Base-by-base conservation (phyloP, 257 asterid genomes). In the Fraxinus excelsior region DNA sequence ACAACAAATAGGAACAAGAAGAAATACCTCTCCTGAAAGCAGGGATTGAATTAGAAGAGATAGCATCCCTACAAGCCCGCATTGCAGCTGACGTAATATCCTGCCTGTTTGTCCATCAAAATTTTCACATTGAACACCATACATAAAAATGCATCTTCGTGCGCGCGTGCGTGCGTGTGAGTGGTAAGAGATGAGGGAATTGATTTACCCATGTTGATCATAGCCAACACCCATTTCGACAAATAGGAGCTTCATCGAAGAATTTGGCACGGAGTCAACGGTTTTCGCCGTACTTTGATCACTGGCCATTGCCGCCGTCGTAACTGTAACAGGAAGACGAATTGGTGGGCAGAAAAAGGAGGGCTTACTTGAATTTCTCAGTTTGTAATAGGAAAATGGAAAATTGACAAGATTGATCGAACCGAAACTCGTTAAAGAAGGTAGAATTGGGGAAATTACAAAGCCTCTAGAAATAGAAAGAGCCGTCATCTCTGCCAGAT, bases 221-320 rank as follows among this genome's bases (percentile, higher is more conserved):
- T 93, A 91, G 21, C 99, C 99, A 70, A 95, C 99, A 42, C 99
- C 99, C 98, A 93, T 95, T 83, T 95, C 99, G 26, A 95, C 98
- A 76, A 95, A 95, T 81, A 95, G 79, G 70, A 95, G 98, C 78
- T 86, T 95, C 86, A 95, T 88, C 14, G 94, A 84, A 80, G 96
- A 86, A 80, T 85, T 84, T 32, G 98, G 98, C 60, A 89, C 94
- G 31, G 84, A 13, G 8, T 31, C 46, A 31, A 70, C 75, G 35
- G 85, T 32, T 67, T 62, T 73, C 32, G 46, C 80, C 28, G 86
- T 62, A n/a, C 79, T 74, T 74, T 71, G 81, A 76, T 82, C 87
- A 49, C 79, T 82, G 65, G 92, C 84, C 95, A 91, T 88, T 51
- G 88, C 58, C 69, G 84, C 26, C 64, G 78, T 76, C 60, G 84